Conservation (phyloP, 2,329 filamentous ascomycete species). For the Fusarium torulosum region DNA sequence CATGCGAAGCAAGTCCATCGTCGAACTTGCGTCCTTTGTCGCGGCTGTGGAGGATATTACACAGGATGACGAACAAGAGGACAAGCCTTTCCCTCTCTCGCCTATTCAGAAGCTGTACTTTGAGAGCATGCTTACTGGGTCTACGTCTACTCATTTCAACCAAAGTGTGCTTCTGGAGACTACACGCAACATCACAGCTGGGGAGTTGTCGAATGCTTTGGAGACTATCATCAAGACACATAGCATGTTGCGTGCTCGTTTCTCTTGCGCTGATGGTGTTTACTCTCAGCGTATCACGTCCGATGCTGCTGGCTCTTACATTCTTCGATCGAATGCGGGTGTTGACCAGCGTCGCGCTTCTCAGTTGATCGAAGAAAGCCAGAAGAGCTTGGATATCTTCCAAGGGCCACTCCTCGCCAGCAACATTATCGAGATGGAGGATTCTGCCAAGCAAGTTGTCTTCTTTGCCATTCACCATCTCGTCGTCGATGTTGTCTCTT, state of each 20-base stretch:
- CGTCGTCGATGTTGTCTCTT: constrained; percentile 61
- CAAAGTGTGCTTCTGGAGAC: constrained; percentile 35
- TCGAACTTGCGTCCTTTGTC: constrained; percentile 35
- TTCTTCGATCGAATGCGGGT: neutral
- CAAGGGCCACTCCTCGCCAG: constrained; percentile 8
- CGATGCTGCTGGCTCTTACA: constrained; percentile 9
- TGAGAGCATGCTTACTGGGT: neutral
- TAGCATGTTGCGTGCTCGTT: constrained; percentile 39
- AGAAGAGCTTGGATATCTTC: constrained; percentile 11
- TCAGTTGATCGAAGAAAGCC: constrained; percentile 13
- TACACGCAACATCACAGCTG: neutral
- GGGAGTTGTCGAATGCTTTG: constrained; percentile 14
- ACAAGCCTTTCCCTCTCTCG: constrained; percentile 4
- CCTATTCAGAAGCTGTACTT: constrained; percentile 39
- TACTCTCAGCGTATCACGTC: constrained; percentile 31
- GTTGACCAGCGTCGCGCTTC: neutral
- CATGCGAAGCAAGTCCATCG: constrained; percentile 40
- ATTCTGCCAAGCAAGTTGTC: constrained; percentile 34
- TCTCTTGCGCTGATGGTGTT: neutral
- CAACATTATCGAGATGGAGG: constrained; percentile 40
- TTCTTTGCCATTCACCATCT: constrained; percentile 54
- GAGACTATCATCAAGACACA: constrained; percentile 22
- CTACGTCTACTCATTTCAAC: constrained; percentile 36
- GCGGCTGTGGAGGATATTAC: neutral
- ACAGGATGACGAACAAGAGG: constrained; percentile 6